Evolutionary conservation across 306 rosid genomes (phyloP), one percentile per base, ranked within the genome.

Genomic region (Senna siamea): DNA sequence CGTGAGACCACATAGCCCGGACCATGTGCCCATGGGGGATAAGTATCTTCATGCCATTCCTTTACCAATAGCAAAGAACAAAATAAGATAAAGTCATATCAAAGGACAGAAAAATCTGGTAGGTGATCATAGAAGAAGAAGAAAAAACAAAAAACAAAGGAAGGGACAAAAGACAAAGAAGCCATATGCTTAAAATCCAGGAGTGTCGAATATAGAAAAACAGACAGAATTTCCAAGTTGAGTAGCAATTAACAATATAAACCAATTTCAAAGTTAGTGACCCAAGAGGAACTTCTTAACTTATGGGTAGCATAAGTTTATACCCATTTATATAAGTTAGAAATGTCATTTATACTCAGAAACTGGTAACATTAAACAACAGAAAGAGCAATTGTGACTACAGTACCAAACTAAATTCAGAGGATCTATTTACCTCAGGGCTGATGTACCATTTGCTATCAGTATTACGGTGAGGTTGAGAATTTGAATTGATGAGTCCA

Each of bases 11-110:
- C 98, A 79, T 95, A 95, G 17, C 99, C 98, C 15, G 99, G 99
- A 78, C 99, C 99, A 67, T 95, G 97, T 32, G 99, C 99, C 98
- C 98, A 95, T 20, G 98, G 91, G 35, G 99, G 99, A 82, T 95
- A 95, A 17, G 81, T 86, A 19, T 77, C 84, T 77, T 85, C 96
- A 12, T 79, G 88, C 98, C 98, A 95, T 89, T 92, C 99, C 99
- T 94, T 75, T 80, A 69, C 62, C 30, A 43, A 26, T 78, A 34
- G 57, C 73, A 83, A 28, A 44, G 65, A 79, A 38, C 52, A 63
- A 38, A 61, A 62, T 46, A 35, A 72, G 69, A 78, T 66, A 67
- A 64, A 22, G 32, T 26, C 20, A 76, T 19, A 23, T 57, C 17
- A 74, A 65, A 47, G 23, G 28, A 19, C 75, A 20, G 67, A n/a